These are phyloP conservation scores for Candida ipomoeae DNA, from an alignment of 805 yeast species.

Conservation along the genomic window DNA sequence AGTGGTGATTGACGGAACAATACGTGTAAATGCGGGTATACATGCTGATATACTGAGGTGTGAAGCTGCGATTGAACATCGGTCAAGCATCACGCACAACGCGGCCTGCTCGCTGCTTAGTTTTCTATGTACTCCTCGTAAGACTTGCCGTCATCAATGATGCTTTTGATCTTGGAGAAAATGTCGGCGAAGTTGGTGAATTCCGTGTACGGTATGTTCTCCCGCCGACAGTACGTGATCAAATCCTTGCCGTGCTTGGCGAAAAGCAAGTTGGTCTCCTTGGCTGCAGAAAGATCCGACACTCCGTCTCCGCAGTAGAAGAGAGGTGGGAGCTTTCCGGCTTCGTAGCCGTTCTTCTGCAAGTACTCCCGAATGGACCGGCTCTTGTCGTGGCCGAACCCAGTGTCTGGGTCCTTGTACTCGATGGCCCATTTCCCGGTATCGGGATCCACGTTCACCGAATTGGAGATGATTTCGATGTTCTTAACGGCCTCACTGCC, in stretches of 20 bases:
- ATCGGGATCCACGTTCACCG: slow-evolving; percentile 48
- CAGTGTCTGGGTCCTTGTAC: slow-evolving; percentile 73
- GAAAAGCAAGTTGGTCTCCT: slow-evolving; percentile 87
- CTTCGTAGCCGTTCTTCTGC: slow-evolving; percentile 24
- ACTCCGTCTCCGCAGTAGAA: slow-evolving; percentile 99
- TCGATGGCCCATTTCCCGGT: slow-evolving; percentile 77
- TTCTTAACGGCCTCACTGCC: slow-evolving; percentile 70
- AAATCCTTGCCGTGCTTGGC: slow-evolving; percentile 92
- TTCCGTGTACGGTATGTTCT: slow-evolving; percentile 78
- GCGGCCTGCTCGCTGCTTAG: background rate
- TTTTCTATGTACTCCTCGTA: slow-evolving; percentile 18
- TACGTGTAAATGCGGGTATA: background rate
- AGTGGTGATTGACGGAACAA: background rate
- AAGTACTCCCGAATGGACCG: slow-evolving; percentile 60
- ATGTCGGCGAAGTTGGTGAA: slow-evolving; percentile 77
- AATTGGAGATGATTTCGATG: slow-evolving; percentile 80
- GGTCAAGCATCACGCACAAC: too few species aligned
- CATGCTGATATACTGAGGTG: background rate
- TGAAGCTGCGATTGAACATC: background rate
- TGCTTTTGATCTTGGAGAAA: slow-evolving; percentile 52
- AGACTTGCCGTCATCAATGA: slow-evolving; percentile 34
- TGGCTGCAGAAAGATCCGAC: slow-evolving; percentile 90
- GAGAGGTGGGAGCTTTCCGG: slow-evolving; percentile 48
- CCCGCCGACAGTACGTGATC: slow-evolving; percentile 75
- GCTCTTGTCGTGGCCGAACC: slow-evolving; percentile 94